Evolutionary conservation across 2,329 filamentous ascomycete species (phyloP), one percentile per base, ranked within the genome.

Genomic region (Colletotrichum navitas): DNA sequence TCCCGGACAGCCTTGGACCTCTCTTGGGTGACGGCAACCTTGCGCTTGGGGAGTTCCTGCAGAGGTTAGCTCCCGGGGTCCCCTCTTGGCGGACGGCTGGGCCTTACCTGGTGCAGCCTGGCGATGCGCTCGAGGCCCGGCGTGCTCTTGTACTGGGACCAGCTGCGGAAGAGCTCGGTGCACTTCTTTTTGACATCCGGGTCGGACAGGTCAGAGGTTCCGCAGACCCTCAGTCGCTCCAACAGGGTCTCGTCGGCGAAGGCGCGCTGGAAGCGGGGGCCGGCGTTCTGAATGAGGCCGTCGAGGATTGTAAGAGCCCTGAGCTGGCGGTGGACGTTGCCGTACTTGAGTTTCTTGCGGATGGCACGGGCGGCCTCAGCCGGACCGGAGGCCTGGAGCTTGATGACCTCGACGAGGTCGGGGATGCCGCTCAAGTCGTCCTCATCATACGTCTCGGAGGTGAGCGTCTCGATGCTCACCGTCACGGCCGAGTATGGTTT

Each of bases 301-400:
- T 99, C 96, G 2, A 99, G 88, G 61, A 99, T 91, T 14, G 93
- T 92, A 29, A 99, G 88, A 45, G 96, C 93, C 71, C 96, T 90
- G 43, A 98, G 87, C 81, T 99, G 96, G 61, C 94, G 92, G 81
- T 98, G 95, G n/a, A 93, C 87, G 78, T 91, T 97, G 76, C 96
- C 96, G 82, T 99, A 98, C 85, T 99, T 99, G 87, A 99, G 89
- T 85, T 98, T 98, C 89, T 99, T 99, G 72, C 96, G 91, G 76
- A 99, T 89, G 59, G 96, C 95, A 78, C 96, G 90, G 65, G 95
- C 94, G 71, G 95, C 95, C 85, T 99, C 96, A 16, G 90, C 89
- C 1, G 96, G 94, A 0, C 96, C 96, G 8, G 93, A 93, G 34
- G 89, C 87, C 82, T 99, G 96, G 71, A 99, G 90, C 75, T 93